A percentile compares a stretch with the other conserved stretches of the same genome.
Evolutionary conservation across 1,284 basidiomycete species (phyloP).

Genomic region (Moniliella sp.): DNA sequence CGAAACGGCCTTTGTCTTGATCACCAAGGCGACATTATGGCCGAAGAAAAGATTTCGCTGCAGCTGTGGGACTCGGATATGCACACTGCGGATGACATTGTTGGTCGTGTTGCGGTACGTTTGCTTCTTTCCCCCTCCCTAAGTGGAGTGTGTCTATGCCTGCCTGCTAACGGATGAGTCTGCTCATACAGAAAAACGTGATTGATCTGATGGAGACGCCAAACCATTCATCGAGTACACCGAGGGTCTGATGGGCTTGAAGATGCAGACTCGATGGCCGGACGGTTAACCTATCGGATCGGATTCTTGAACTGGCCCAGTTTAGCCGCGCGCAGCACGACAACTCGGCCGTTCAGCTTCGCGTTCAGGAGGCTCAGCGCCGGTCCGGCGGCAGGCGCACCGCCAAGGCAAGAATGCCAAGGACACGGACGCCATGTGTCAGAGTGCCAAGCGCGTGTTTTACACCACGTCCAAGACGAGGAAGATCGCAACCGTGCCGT

Average conservation of each 20-base stretch:
- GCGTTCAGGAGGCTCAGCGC: not conserved
- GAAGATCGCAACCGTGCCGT: too few relatives aligned
- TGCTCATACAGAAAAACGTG: conserved; percentile 13
- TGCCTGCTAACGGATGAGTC: too few relatives aligned
- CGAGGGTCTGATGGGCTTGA: conserved; percentile 45
- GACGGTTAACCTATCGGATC: conserved; percentile 40
- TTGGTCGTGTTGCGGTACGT: conserved; percentile 52
- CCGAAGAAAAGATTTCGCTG: conserved; percentile 22
- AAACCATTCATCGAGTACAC: conserved; percentile 42
- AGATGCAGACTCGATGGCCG: conserved; percentile 44
- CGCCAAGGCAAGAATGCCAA: too few relatives aligned
- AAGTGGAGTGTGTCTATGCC: too few relatives aligned
- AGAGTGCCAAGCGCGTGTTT: too few relatives aligned
- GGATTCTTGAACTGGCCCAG: conserved; percentile 46
- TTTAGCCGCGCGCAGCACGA: conserved; percentile 22
- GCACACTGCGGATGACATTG: conserved; percentile 41
- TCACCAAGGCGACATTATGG: conserved; percentile 41
- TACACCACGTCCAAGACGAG: too few relatives aligned
- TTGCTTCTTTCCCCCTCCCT: conserved; percentile 42
- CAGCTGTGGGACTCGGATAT: conserved; percentile 51
- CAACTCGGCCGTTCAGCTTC: conserved; percentile 13
- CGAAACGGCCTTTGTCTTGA: conserved; percentile 49
- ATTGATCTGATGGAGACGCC: conserved; percentile 34
- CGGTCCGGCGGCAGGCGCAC: conserved; percentile 33
- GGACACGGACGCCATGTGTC: too few relatives aligned